Conservation (phyloP, 2,329 filamentous ascomycete species). For the Allantophomopsis cytisporea region DNA sequence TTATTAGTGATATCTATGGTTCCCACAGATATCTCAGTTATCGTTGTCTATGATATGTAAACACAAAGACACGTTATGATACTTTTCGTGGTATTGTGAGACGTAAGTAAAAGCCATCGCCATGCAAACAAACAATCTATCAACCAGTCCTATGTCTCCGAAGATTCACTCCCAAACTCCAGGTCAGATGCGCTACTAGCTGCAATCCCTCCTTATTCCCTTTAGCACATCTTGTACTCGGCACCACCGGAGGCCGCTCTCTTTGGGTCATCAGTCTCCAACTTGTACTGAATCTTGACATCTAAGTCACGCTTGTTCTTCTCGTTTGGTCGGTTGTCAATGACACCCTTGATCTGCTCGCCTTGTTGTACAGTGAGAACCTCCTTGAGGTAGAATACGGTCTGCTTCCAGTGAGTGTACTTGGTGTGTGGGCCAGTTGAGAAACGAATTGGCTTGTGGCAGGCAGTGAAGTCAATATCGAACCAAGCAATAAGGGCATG, state of each 20-base stretch:
- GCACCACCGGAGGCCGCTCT: conserved; percentile 56
- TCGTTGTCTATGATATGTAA: no score
- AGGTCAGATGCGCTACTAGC: background rate
- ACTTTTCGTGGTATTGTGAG: no score
- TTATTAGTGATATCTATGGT: no score
- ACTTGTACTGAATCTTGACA: conserved; percentile 72
- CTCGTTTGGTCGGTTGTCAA: conserved; percentile 78
- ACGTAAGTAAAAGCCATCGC: background rate
- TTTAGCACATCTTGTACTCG: conserved; percentile 68
- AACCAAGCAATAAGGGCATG: conserved; percentile 98
- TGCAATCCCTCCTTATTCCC: background rate
- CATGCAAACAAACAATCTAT: background rate
- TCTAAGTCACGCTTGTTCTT: conserved; percentile 94
- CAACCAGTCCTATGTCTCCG: background rate
- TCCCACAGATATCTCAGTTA: no score
- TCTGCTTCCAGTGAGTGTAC: conserved; percentile 99
- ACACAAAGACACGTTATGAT: no score
- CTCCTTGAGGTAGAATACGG: conserved; percentile 93
- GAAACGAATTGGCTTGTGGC: conserved; percentile 96
- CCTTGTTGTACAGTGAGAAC: conserved; percentile 83
- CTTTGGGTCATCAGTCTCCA: conserved; percentile 62
- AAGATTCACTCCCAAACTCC: no score
- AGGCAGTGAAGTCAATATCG: conserved; percentile 95
- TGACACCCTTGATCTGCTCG: conserved; percentile 60
- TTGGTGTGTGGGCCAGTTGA: conserved; percentile 96